A percentile compares a stretch with the other conserved stretches of the same genome.
Evolutionary conservation across 163 green algal genomes (phyloP).

Genomic region (Volvox carteri): DNA sequence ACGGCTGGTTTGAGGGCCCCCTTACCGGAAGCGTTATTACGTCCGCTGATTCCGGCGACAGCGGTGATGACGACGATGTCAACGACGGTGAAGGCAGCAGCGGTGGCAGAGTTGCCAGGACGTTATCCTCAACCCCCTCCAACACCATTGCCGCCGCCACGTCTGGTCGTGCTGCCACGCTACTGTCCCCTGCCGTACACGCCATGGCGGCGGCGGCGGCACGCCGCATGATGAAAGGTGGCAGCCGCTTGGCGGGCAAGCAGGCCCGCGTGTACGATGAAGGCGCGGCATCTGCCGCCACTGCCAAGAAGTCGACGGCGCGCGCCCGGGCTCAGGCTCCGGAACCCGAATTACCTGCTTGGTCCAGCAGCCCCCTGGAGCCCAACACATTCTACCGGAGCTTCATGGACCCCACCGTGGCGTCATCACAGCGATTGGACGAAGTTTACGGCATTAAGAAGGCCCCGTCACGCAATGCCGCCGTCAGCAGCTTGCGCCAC

Average conservation of each 20-base stretch:
- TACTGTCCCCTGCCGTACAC: neutral
- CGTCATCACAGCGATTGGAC: neutral
- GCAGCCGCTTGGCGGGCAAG: constrained; percentile 14
- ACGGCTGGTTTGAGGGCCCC: neutral
- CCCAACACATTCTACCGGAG: neutral
- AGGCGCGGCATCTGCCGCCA: neutral
- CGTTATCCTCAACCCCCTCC: neutral
- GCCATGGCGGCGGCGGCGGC: constrained; percentile 5
- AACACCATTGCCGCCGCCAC: too few species aligned
- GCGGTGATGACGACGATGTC: neutral
- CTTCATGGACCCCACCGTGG: neutral
- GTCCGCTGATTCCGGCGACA: neutral
- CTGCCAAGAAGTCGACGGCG: neutral
- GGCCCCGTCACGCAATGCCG: neutral
- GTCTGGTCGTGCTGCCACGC: neutral
- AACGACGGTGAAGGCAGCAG: neutral
- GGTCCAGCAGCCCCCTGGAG: neutral
- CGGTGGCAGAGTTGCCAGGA: neutral
- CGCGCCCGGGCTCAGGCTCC: neutral
- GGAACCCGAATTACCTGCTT: neutral
- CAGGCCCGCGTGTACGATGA: neutral
- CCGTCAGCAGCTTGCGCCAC: neutral
- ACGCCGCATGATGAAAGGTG: neutral
- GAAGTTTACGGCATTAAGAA: neutral
- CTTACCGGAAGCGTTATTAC: neutral